A percentile compares a stretch with the other conserved stretches of the same genome.
These are phyloP conservation scores for Cornus florida DNA, from an alignment of 148 eudicot species.

Conservation along the genomic window DNA sequence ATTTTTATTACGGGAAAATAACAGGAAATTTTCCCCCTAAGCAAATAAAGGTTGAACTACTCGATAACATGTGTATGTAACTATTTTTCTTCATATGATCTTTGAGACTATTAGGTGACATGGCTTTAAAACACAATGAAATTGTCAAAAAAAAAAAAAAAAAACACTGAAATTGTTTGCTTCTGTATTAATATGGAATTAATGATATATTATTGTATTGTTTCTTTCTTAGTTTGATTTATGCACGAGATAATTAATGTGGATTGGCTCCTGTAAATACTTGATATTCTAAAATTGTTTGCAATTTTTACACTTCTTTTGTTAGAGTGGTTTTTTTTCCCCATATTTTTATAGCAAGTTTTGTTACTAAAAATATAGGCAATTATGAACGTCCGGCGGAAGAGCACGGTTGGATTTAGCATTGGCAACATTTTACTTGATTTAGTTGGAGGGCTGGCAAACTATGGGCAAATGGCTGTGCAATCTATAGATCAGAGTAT, in stretches of 20 bases:
- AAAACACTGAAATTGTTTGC: not conserved
- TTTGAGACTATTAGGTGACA: no score
- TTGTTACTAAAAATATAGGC: conserved; percentile 39
- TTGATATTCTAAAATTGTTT: not conserved
- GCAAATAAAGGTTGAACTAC: no score
- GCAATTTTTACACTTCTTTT: conserved; percentile 2
- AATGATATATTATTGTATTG: no score
- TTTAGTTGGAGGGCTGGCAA: conserved; percentile 68
- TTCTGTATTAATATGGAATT: not conserved
- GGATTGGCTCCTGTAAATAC: not conserved
- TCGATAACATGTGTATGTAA: not conserved
- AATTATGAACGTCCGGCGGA: conserved; percentile 67
- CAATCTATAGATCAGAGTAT: conserved; percentile 84
- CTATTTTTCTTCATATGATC: no score
- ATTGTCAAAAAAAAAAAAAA: no score
- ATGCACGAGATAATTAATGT: not conserved
- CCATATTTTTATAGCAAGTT: not conserved
- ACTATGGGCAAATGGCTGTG: conserved; percentile 72
- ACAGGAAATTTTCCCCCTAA: not conserved
- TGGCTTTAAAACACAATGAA: no score
- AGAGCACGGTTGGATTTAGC: conserved; percentile 89
- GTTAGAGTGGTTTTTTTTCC: not conserved
- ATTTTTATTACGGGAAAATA: no score
- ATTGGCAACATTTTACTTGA: conserved; percentile 83
- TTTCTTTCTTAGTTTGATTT: not conserved